These are phyloP conservation scores for Naganishia antarctica DNA, from an alignment of 768 basidiomycete species.

Conservation along the genomic window DNA sequence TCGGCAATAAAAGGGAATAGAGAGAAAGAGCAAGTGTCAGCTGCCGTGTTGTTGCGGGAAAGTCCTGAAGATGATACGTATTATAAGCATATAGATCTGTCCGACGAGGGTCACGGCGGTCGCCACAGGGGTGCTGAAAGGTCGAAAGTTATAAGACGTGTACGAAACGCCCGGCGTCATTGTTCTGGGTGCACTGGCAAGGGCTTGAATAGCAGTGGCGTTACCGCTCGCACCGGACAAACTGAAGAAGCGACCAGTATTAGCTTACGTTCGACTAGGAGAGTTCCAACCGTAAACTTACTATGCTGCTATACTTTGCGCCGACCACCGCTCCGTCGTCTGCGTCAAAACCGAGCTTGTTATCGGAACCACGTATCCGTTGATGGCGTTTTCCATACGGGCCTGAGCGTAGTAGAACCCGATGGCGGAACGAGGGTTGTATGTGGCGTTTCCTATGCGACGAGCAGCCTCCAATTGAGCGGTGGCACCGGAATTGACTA, in stretches of 20 bases:
- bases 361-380: constrained; percentile 51
- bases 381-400: constrained; percentile 52
- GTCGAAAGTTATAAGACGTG: constrained; percentile 51
- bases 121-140: constrained; percentile 51
- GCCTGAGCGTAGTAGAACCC: constrained; percentile 54
- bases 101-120: constrained; percentile 54
- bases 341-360: constrained; percentile 35
- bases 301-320: constrained; percentile 36
- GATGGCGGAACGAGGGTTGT: constrained; percentile 49
- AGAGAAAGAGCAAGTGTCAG: constrained; percentile 14
- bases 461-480: constrained; percentile 47
- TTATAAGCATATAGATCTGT: constrained; percentile 46
- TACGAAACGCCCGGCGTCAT: constrained; percentile 48
- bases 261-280: constrained; percentile 23
- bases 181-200: constrained; percentile 52
- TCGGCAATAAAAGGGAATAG: neutral
- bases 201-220: constrained; percentile 50
- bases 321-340: constrained; percentile 30
- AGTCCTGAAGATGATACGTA: constrained; percentile 1
- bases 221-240: constrained; percentile 44
- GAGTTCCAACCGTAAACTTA: constrained; percentile 27
- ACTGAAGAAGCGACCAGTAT: constrained; percentile 19
- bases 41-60: neutral
- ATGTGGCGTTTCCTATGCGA: constrained; percentile 49
- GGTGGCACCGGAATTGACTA: constrained; percentile 51